Evolutionary conservation across 108 stramenopile species (phyloP), one percentile per base, ranked within the genome.

Genomic region (Nannochloropsis oceanica): DNA sequence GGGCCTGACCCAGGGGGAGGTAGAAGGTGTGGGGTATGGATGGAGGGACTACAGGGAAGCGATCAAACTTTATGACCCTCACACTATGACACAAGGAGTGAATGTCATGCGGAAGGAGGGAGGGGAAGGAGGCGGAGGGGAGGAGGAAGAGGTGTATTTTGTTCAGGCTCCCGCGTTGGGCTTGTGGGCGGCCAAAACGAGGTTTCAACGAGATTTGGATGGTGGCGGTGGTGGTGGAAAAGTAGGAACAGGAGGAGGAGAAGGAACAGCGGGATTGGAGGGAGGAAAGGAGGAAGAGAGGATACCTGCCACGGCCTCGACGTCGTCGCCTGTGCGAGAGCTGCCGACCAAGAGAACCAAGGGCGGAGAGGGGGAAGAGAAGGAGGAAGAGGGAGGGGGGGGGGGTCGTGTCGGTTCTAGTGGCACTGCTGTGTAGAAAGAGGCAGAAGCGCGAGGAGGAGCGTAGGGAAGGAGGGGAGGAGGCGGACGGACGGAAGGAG

Each of bases 101-200:
- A 95, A 96, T 86, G 73, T 83, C 83, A 93, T 92, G 10, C 59
- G 10, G n/a, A 73, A 73, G 59, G n/a, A 73, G n/a, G 59, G 10
- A 10, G 9, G n/a, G 59, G 59, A 10, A 9, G n/a, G 59, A 7
- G 59, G 10, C 5, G 59, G 59, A 3, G 59, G 2, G 59, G 90
- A 88, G 25, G 92, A 87, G 26, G 94, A 94, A 85, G 93, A 96
- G 73, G 94, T 96, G 88, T 98, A 92, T 87, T 98, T 91, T 84
- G 94, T 98, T 34, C 88, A 92, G 46, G 96, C 96, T 86, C 97
- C 97, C n/a, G 95, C 97, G 12, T 91, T 97, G 2, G 97, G 97
- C 20, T 88, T 98, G 46, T 98, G 97, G 97, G 96, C 95, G 8
- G 91, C 92, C 10, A 87, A 92, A 73, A 86, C 86, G 27, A 88